Evolutionary conservation across 2,329 filamentous ascomycete species (phyloP).

Genomic region (Gremmenia infestans): DNA sequence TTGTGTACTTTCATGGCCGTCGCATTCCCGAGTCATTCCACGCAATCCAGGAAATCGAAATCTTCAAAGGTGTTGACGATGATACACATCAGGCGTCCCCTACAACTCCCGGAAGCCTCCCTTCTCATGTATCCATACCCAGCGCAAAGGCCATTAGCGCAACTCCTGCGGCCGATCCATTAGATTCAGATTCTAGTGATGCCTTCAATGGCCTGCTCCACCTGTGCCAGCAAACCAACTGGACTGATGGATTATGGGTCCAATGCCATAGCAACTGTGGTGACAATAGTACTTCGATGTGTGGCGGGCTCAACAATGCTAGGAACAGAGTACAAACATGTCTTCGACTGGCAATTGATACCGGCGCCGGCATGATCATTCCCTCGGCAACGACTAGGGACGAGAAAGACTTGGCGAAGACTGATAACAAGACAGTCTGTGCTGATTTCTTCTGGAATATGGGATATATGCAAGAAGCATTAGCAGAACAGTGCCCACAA

Average conservation of each 20-base stretch:
- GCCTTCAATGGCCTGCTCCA: background rate
- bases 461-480: background rate
- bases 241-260: slow-evolving; percentile 17
- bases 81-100: background rate
- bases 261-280: slow-evolving; percentile 12
- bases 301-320: slow-evolving; percentile 16
- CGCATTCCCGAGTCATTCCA: background rate
- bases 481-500: slow-evolving; percentile 8
- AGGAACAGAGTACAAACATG: slow-evolving; percentile 16
- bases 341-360: slow-evolving; percentile 15
- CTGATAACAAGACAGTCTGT: slow-evolving; percentile 2
- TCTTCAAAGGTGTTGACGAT: background rate
- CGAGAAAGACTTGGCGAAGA: background rate
- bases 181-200: background rate
- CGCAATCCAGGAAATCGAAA: background rate
- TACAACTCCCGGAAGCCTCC: background rate
- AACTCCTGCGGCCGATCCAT: background rate
- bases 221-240: slow-evolving; percentile 13
- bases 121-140: background rate
- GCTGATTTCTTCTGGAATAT: slow-evolving; percentile 11
- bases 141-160: background rate
- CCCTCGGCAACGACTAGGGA: slow-evolving; percentile 6
- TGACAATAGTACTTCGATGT: slow-evolving; percentile 3
- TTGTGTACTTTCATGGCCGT: background rate
- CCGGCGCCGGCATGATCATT: slow-evolving; percentile 13